Conservation (phyloP, 495 filamentous ascomycete genomes). For the Stereocaulon alpinum region DNA sequence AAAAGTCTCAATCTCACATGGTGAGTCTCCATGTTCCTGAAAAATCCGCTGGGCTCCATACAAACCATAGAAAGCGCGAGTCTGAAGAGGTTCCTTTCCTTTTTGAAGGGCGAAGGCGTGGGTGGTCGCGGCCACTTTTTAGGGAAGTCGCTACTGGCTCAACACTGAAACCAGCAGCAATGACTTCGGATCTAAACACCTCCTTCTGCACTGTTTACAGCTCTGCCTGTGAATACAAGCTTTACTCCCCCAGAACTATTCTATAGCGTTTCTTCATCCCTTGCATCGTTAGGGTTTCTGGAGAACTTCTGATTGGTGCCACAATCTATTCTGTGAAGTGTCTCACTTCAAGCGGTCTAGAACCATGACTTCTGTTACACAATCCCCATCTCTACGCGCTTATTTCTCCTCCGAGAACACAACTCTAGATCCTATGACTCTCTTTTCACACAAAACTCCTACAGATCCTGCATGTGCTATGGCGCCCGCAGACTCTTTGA, state of each 20-base stretch:
- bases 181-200: background rate
- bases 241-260: background rate
- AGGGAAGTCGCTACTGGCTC: background rate
- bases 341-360: background rate
- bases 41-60: background rate
- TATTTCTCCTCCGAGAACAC: background rate
- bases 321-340: background rate
- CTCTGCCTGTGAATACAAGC: background rate
- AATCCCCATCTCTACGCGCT: background rate
- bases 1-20: conserved; percentile 92
- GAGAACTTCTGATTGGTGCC: background rate
- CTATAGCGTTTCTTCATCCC: background rate
- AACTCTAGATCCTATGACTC: background rate
- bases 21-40: conserved; percentile 45
- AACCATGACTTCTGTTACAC: background rate
- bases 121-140: background rate
- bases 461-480: background rate
- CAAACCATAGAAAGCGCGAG: conserved; percentile 10
- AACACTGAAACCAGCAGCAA: background rate
- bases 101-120: background rate
- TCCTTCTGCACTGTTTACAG: background rate
- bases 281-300: background rate
- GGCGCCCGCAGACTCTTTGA: background rate
- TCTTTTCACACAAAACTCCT: background rate
- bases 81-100: background rate